Conservation (phyloP, 2,329 filamentous ascomycete genomes). For the Nemania diffusa region DNA sequence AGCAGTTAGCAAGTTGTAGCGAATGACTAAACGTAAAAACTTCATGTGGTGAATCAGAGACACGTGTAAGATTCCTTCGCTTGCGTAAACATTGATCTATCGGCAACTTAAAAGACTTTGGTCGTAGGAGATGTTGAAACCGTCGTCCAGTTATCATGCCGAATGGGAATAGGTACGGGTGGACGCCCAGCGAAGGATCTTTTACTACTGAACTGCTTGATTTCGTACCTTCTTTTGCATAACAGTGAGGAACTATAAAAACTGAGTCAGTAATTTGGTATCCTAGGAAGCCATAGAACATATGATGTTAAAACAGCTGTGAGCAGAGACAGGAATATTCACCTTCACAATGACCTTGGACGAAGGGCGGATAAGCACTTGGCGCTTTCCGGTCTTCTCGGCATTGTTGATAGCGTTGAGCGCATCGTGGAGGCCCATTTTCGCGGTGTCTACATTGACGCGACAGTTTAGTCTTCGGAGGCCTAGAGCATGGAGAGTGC, state of each 20-base stretch:
- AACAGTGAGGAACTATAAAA: slow-evolving; percentile 83
- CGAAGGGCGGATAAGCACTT: slow-evolving; percentile 96
- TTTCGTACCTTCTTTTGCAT: slow-evolving; percentile 99
- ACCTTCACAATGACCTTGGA: slow-evolving; percentile 98
- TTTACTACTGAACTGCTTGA: slow-evolving; percentile 15
- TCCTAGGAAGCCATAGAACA: neutral
- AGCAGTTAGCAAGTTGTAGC: slow-evolving; percentile 78
- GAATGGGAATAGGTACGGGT: slow-evolving; percentile 60
- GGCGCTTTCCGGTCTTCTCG: slow-evolving; percentile 99
- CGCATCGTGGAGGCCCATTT: slow-evolving; percentile 99
- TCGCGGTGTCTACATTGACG: slow-evolving; percentile 73
- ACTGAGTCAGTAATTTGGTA: slow-evolving; percentile 4
- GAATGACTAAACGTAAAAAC: slow-evolving; percentile 91
- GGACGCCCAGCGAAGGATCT: slow-evolving; percentile 25
- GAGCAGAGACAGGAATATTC: neutral
- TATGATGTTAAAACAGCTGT: neutral
- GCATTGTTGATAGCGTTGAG: slow-evolving; percentile 99
- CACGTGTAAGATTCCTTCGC: slow-evolving; percentile 97
- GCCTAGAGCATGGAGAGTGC: slow-evolving; percentile 76
- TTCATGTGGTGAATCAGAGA: slow-evolving; percentile 78
- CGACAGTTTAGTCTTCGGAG: slow-evolving; percentile 69
- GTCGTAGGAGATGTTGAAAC: slow-evolving; percentile 81
- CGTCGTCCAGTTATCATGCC: slow-evolving; percentile 99
- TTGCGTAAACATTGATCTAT: slow-evolving; percentile 78
- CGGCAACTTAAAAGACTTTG: slow-evolving; percentile 99